phyloP scores from a whole-genome alignment of 2,329 filamentous ascomycete genomes.

The Botryotinia calthae region DNA sequence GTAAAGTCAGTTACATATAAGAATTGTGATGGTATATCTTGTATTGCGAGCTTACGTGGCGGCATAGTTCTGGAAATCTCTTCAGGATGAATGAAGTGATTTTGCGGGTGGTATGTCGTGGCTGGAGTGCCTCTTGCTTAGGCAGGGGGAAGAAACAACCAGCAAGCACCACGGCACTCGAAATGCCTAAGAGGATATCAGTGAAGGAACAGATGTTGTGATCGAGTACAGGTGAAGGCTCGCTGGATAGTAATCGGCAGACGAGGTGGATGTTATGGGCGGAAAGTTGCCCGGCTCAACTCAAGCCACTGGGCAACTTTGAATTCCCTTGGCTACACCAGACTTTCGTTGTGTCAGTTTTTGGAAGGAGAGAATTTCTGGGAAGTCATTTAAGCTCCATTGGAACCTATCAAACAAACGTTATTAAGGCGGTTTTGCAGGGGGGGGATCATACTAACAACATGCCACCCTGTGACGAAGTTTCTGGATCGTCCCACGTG shows the following conservation, averaged over 20 bases:
- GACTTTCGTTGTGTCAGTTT: not conserved
- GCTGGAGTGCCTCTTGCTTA: not conserved
- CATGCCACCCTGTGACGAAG: not conserved
- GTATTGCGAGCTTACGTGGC: not conserved
- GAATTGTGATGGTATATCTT: not conserved
- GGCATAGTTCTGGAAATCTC: conserved; percentile 12
- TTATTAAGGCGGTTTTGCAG: not conserved
- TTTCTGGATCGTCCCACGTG: not conserved
- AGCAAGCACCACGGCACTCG: not conserved
- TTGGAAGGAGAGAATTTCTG: not conserved
- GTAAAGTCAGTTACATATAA: not conserved
- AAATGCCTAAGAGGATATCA: not conserved
- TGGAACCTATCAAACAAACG: not conserved
- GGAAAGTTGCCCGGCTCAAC: not conserved
- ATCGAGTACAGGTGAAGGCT: not conserved
- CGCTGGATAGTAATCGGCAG: not conserved
- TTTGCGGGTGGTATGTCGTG: not conserved
- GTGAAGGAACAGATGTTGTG: not conserved
- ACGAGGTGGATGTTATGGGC: not conserved
- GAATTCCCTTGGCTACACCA: not conserved
- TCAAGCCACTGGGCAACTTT: not conserved
- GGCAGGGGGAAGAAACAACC: not conserved
- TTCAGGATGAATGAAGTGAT: conserved; percentile 12
- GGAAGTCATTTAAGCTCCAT: not conserved
- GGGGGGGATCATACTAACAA: not conserved